phyloP scores from a whole-genome alignment of 352 stramenopile genomes.

The Phytopythium litorale region DNA sequence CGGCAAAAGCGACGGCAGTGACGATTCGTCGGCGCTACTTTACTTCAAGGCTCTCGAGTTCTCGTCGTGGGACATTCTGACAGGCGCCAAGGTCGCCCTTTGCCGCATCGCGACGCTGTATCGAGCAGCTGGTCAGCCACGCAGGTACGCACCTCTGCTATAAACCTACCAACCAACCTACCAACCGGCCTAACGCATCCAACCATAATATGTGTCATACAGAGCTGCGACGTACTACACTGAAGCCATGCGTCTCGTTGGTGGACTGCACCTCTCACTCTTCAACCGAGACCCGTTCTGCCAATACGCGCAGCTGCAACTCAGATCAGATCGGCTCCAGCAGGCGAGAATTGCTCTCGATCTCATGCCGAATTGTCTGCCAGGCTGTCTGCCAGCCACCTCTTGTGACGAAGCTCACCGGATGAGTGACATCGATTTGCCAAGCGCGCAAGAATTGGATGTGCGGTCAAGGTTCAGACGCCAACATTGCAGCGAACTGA shows the following conservation, averaged over 20 bases:
- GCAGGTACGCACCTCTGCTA: constrained; percentile 27
- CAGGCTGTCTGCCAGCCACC: neutral
- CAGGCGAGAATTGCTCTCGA: constrained; percentile 48
- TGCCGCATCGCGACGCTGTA: constrained; percentile 66
- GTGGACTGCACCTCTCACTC: constrained; percentile 42
- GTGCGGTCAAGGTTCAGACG: neutral
- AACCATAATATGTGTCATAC: neutral
- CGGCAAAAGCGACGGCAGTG: constrained; percentile 6
- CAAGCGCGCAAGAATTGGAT: neutral
- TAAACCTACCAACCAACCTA: neutral
- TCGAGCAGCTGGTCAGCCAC: constrained; percentile 36
- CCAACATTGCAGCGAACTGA: constrained; percentile 1
- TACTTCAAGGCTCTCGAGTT: constrained; percentile 67
- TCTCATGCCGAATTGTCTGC: constrained; percentile 20
- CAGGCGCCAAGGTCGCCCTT: constrained; percentile 47
- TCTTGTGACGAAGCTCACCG: neutral
- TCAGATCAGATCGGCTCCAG: constrained; percentile 36
- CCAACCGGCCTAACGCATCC: neutral
- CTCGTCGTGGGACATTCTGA: constrained; percentile 68
- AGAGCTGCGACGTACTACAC: constrained; percentile 52
- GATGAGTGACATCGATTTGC: neutral
- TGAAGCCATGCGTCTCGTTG: constrained; percentile 70
- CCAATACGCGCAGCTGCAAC: constrained; percentile 58
- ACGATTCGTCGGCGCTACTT: constrained; percentile 21
- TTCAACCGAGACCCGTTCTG: constrained; percentile 61